Evolutionary conservation across 2,329 filamentous ascomycete genomes (phyloP).

Genomic region (Coniosporium tulheliwenetii): DNA sequence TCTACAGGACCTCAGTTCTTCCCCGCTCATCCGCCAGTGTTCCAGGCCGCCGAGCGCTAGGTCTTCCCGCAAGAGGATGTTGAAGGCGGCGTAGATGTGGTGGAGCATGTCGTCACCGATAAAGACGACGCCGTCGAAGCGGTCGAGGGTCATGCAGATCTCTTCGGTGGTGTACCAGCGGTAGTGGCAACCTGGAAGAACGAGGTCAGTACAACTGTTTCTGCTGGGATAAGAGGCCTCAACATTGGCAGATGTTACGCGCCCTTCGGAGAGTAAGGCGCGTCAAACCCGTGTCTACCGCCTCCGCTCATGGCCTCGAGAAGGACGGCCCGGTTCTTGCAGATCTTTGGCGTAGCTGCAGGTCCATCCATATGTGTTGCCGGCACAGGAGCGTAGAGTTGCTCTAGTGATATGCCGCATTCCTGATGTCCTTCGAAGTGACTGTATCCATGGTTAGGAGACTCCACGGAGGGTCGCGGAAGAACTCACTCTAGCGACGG

Average conservation of each 20-base stretch:
- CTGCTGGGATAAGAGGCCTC: not conserved
- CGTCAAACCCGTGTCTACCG: conserved; percentile 24
- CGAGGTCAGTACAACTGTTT: too few species aligned
- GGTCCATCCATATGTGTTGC: not conserved
- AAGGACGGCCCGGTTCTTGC: conserved; percentile 17
- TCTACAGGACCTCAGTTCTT: conserved; percentile 16
- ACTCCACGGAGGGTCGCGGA: too few species aligned
- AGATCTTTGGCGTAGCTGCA: conserved; percentile 7
- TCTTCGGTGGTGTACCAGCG: conserved; percentile 25
- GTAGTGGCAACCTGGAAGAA: conserved; percentile 21
- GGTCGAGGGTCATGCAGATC: conserved; percentile 28
- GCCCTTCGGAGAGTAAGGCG: conserved; percentile 22
- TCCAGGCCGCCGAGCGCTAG: conserved; percentile 22
- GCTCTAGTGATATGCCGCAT: conserved; percentile 18
- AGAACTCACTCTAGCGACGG: too few species aligned
- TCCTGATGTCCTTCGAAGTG: conserved; percentile 20
- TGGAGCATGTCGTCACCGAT: conserved; percentile 24
- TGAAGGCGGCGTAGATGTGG: conserved; percentile 27
- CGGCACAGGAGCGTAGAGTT: conserved; percentile 18
- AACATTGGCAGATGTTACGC: conserved; percentile 2
- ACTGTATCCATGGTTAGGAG: not conserved
- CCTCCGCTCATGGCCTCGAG: conserved; percentile 25
- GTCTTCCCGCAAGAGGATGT: conserved; percentile 26
- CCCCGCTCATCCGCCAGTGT: conserved; percentile 20
- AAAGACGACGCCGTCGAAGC: conserved; percentile 26